Conservation (phyloP, 805 yeast species). For the Brettanomyces sp. region DNA sequence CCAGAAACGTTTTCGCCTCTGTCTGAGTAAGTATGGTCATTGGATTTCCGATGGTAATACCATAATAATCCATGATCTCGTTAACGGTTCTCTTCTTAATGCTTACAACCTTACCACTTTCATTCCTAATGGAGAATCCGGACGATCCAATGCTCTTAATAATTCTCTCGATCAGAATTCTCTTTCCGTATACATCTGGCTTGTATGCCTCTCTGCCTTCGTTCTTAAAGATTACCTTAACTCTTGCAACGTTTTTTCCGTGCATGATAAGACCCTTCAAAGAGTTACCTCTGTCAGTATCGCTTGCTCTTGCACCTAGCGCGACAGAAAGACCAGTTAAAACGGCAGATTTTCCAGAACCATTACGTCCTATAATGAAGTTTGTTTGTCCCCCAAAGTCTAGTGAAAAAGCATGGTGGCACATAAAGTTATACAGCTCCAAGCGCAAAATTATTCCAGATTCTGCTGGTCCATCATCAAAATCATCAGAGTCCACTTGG, state of each 20-base stretch:
- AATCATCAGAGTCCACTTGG: constrained; percentile 7
- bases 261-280: constrained; percentile 65
- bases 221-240: constrained; percentile 56
- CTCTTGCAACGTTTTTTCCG: constrained; percentile 61
- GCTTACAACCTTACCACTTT: constrained; percentile 42
- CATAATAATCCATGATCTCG: constrained; percentile 57
- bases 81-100: constrained; percentile 57
- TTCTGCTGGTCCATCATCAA: constrained; percentile 21
- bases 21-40: constrained; percentile 91
- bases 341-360: constrained; percentile 85
- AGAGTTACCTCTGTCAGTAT: constrained; percentile 75
- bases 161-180: constrained; percentile 62
- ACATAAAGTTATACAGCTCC: constrained; percentile 72
- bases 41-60: constrained; percentile 80
- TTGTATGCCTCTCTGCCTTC: constrained; percentile 57
- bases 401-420: constrained; percentile 73
- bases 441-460: constrained; percentile 67
- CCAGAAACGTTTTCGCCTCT: constrained; percentile 81
- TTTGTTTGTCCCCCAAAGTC: constrained; percentile 72
- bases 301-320: constrained; percentile 79
- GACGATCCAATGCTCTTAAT: constrained; percentile 44
- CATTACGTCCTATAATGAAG: constrained; percentile 83
- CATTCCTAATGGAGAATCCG: constrained; percentile 47
- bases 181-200: constrained; percentile 57
- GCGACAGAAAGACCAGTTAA: constrained; percentile 83